Conservation (phyloP, 2,329 filamentous ascomycete genomes). For the Penicillium sp. region DNA sequence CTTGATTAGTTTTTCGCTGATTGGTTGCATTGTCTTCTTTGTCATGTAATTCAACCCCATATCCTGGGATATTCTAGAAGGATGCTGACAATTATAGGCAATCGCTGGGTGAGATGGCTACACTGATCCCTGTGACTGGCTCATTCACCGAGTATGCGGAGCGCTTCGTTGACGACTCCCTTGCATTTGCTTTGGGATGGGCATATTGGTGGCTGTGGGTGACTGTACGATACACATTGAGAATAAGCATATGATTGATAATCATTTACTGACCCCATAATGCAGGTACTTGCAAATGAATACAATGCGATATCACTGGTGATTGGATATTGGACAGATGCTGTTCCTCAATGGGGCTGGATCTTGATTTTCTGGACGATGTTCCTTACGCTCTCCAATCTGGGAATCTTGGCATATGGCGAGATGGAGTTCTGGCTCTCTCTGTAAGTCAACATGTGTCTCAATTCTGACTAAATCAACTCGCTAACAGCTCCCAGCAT, state of each 20-base stretch:
- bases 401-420: slow-evolving; percentile 51
- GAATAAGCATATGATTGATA: not conserved
- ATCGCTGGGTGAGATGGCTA: slow-evolving; percentile 71
- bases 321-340: slow-evolving; percentile 47
- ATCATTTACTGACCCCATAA: not conserved
- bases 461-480: not conserved
- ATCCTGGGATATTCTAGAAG: not conserved
- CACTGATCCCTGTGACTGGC: slow-evolving; percentile 68
- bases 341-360: slow-evolving; percentile 48
- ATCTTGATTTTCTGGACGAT: slow-evolving; percentile 49
- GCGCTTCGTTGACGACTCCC: slow-evolving; percentile 68
- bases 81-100: slow-evolving; percentile 57
- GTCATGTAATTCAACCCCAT: slow-evolving; percentile 31
- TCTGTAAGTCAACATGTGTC: slow-evolving; percentile 23
- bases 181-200: slow-evolving; percentile 68
- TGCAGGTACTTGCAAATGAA: slow-evolving; percentile 42
- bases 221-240: slow-evolving; percentile 25
- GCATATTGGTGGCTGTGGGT: slow-evolving; percentile 61
- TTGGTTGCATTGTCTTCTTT: slow-evolving; percentile 65
- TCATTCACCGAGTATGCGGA: slow-evolving; percentile 70
- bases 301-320: slow-evolving; percentile 50
- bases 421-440: slow-evolving; percentile 53
- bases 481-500: slow-evolving; percentile 25
- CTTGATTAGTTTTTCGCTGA: slow-evolving; percentile 70
- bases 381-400: slow-evolving; percentile 44